A percentile compares a stretch with the other conserved stretches of the same genome.
Evolutionary conservation across 306 rosid species (phyloP).

Genomic region (Ziziphus jujuba): DNA sequence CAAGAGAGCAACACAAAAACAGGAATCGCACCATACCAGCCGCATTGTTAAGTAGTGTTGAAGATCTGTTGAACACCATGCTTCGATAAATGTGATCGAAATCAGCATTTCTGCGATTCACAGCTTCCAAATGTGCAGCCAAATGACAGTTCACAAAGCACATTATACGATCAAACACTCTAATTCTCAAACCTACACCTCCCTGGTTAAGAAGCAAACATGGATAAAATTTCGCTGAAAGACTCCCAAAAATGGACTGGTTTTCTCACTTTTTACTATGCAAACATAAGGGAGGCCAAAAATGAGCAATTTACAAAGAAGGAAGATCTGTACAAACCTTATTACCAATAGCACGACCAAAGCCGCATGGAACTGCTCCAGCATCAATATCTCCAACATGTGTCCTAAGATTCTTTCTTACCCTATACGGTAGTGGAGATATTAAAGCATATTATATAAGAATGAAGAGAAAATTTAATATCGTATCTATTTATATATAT

Average conservation of each 20-base stretch:
- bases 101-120: conserved; percentile 95
- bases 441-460: background rate
- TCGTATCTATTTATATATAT: no score
- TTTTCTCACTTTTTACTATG: background rate
- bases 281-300: background rate
- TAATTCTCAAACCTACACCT: conserved; percentile 97
- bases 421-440: conserved; percentile 48
- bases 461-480: background rate
- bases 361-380: conserved; percentile 97
- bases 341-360: conserved; percentile 98
- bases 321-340: conserved; percentile 63
- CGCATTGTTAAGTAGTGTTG: conserved; percentile 70
- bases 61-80: conserved; percentile 86
- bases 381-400: conserved; percentile 95
- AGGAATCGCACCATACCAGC: conserved; percentile 95
- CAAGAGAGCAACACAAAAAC: conserved; percentile 81
- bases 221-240: background rate
- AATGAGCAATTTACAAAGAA: background rate
- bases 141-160: conserved; percentile 99
- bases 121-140: conserved; percentile 99
- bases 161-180: conserved; percentile 93
- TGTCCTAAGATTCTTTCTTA: conserved; percentile 82
- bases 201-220: conserved; percentile 50
- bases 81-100: conserved; percentile 94
- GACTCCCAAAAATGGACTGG: background rate